Evolutionary conservation across 1,284 basidiomycete species (phyloP).

Genomic region (Puccinia sorghi): DNA sequence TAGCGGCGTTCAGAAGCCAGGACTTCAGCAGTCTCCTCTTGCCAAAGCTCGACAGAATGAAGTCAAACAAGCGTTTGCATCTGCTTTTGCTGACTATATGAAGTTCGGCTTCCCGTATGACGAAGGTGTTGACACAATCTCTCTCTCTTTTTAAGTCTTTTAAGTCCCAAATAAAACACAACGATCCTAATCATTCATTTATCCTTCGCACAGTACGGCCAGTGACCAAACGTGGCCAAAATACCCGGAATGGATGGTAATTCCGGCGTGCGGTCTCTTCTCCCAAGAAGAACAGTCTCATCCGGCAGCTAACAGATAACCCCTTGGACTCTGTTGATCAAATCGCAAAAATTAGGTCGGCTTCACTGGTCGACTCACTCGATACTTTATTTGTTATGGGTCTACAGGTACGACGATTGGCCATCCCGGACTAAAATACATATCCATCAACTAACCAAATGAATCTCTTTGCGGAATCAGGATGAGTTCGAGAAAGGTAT

Average conservation of each 20-base stretch:
- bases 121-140: constrained; percentile 21
- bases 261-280: not conserved
- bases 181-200: not conserved
- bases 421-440: not conserved
- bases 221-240: constrained; percentile 25
- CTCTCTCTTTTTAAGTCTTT: not conserved
- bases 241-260: constrained; percentile 48
- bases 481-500: constrained; percentile 33
- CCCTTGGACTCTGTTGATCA: not conserved
- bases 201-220: constrained; percentile 19
- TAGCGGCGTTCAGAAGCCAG: constrained; percentile 3
- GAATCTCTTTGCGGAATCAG: not conserved
- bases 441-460: not conserved
- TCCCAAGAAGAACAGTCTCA: not conserved
- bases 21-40: constrained; percentile 28
- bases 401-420: not conserved
- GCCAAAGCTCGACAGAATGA: constrained; percentile 18
- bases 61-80: constrained; percentile 25
- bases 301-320: not conserved
- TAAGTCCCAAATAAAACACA: not conserved
- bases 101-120: constrained; percentile 39
- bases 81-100: constrained; percentile 46
- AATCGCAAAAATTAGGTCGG: constrained; percentile 32
- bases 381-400: constrained; percentile 44
- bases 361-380: constrained; percentile 42